Conservation (phyloP, 345 rosid genomes). For the Syzygium aqueum region DNA sequence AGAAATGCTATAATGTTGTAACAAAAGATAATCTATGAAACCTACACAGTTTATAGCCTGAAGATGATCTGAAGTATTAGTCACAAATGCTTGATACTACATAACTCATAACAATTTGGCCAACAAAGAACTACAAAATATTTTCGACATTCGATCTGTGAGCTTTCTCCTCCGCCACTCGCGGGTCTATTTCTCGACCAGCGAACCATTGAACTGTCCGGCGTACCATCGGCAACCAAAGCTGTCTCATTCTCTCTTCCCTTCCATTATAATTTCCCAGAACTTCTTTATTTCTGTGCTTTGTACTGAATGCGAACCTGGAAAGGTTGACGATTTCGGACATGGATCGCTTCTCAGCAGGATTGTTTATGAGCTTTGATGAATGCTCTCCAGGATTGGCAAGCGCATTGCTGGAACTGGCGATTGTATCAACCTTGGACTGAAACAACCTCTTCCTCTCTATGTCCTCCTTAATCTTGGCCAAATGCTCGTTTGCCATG, state of each 20-base stretch:
- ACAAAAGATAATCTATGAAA: background rate
- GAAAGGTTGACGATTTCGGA: constrained; percentile 35
- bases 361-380: background rate
- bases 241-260: constrained; percentile 25
- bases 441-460: constrained; percentile 25
- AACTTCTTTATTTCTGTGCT: background rate
- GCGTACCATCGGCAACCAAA: constrained; percentile 35
- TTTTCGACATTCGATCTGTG: background rate
- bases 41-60: background rate
- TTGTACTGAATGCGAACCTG: constrained; percentile 14
- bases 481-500: constrained; percentile 3
- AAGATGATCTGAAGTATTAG: background rate
- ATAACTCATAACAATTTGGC: background rate
- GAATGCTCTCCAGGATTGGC: constrained; percentile 3
- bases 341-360: constrained; percentile 26
- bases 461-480: constrained; percentile 24
- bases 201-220: constrained; percentile 37
- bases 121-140: background rate
- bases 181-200: constrained; percentile 8
- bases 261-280: background rate
- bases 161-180: background rate
- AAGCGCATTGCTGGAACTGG: constrained; percentile 5
- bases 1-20: background rate
- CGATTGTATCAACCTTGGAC: constrained; percentile 5
- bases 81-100: background rate